Conservation (phyloP, 768 basidiomycete genomes). For the Kwoniella bestiolae region DNA sequence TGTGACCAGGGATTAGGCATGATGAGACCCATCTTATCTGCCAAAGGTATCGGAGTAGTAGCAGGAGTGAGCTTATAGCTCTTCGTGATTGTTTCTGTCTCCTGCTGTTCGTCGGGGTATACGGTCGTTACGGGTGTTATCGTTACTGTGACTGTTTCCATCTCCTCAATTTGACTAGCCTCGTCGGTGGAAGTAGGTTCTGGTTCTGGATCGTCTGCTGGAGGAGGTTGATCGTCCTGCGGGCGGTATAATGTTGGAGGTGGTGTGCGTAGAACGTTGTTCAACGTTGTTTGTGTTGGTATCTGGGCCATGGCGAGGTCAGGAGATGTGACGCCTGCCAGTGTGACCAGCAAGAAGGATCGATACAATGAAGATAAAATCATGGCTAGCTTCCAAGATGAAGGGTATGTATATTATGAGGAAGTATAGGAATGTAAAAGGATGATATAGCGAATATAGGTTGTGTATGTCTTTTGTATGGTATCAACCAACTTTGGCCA, state of each 20-base stretch:
- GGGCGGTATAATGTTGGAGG: background rate
- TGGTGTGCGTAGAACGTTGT: slow-evolving; percentile 21
- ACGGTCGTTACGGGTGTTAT: slow-evolving; percentile 18
- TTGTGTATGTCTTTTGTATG: background rate
- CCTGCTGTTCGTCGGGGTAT: slow-evolving; percentile 1
- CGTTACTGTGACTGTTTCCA: slow-evolving; percentile 13
- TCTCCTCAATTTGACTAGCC: background rate
- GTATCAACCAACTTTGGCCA: background rate
- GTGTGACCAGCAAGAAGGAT: background rate
- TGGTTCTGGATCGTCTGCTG: background rate
- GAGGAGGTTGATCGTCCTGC: background rate
- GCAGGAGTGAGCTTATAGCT: slow-evolving; percentile 18
- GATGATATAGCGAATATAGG: background rate
- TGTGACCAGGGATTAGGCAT: slow-evolving; percentile 53
- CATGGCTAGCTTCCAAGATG: background rate
- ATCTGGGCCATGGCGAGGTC: background rate
- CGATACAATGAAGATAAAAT: background rate
- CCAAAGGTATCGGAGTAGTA: slow-evolving; percentile 35
- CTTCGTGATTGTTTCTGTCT: slow-evolving; percentile 16
- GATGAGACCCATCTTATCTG: slow-evolving; percentile 51
- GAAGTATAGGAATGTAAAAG: background rate
- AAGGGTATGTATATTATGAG: background rate
- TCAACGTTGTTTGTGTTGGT: slow-evolving; percentile 16
- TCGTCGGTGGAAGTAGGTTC: background rate
- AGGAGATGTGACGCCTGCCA: background rate